phyloP scores from a whole-genome alignment of 176 grass and related monocot species.

The Carex myosuroides region DNA sequence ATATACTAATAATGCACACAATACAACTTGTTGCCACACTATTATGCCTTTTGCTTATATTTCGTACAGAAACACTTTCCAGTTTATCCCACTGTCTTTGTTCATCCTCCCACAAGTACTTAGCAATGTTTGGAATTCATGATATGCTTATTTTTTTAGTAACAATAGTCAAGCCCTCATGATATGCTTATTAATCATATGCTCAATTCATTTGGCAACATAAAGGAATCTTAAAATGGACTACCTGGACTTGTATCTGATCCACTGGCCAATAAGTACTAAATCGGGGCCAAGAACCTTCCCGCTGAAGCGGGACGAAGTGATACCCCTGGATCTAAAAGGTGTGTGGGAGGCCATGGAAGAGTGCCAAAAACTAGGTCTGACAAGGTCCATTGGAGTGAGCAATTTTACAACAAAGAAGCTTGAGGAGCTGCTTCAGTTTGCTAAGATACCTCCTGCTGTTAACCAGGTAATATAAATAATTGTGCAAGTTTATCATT shows the following conservation, averaged over 20 bases:
- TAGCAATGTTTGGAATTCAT: too few relatives aligned
- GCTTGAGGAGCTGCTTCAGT: conserved; percentile 31
- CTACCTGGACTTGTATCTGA: conserved; percentile 58
- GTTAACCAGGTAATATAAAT: conserved; percentile 45
- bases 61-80: too few relatives aligned
- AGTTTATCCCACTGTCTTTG: too few relatives aligned
- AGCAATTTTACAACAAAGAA: conserved; percentile 70
- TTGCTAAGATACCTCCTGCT: conserved; percentile 35
- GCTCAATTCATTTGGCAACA: too few relatives aligned
- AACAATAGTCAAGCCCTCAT: too few relatives aligned
- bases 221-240: conserved; percentile 54
- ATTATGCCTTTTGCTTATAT: too few relatives aligned
- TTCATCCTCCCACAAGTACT: too few relatives aligned
- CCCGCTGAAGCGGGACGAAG: conserved; percentile 38
- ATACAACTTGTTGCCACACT: too few relatives aligned
- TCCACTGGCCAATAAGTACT: conserved; percentile 45
- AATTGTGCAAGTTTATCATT: background rate
- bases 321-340: conserved; percentile 34
- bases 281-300: conserved; percentile 31
- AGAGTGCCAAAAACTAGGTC: conserved; percentile 46
- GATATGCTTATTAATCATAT: too few relatives aligned
- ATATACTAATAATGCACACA: too few relatives aligned
- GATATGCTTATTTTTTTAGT: too few relatives aligned
- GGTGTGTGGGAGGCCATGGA: conserved; percentile 57
- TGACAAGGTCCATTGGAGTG: conserved; percentile 55